Evolutionary conservation across 106 monocot species (phyloP).

Genomic region (Allium sativum): DNA sequence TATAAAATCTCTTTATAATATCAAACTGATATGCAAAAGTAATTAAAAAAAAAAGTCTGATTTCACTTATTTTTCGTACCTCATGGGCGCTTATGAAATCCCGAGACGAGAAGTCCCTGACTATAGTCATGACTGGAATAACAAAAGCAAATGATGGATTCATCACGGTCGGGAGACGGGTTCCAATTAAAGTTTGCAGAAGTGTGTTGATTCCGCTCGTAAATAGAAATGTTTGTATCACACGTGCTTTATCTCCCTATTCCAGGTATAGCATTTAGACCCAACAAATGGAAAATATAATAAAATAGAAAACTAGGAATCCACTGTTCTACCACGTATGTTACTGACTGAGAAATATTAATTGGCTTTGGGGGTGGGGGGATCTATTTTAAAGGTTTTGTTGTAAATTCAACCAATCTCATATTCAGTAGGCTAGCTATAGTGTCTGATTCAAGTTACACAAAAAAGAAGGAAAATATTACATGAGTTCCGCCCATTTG

Average conservation of each 20-base stretch:
- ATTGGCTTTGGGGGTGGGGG: no score
- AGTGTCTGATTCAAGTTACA: neutral
- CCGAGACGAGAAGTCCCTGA: conserved; percentile 32
- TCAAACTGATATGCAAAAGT: neutral
- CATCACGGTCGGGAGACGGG: conserved; percentile 78
- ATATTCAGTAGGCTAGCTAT: no score
- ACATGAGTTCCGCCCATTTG: conserved; percentile 77
- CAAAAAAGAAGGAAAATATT: conserved; percentile 12
- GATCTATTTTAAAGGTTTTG: no score
- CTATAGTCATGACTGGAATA: conserved; percentile 67
- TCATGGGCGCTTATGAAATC: conserved; percentile 33
- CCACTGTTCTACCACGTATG: no score
- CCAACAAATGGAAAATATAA: no score
- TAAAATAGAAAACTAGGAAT: no score
- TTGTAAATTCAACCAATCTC: no score
- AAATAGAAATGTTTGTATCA: conserved; percentile 80
- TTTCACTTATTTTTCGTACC: conserved; percentile 17
- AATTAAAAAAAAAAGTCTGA: neutral
- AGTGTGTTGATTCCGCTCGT: conserved; percentile 80
- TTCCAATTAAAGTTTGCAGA: conserved; percentile 69
- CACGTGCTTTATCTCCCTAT: conserved; percentile 77
- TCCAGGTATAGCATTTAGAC: neutral
- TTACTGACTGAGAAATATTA: no score
- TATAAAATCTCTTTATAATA: conserved; percentile 16
- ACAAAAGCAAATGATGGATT: conserved; percentile 77